These are phyloP conservation scores for Diatrype stigma DNA, from an alignment of 2,329 filamentous ascomycete genomes.

Conservation along the genomic window DNA sequence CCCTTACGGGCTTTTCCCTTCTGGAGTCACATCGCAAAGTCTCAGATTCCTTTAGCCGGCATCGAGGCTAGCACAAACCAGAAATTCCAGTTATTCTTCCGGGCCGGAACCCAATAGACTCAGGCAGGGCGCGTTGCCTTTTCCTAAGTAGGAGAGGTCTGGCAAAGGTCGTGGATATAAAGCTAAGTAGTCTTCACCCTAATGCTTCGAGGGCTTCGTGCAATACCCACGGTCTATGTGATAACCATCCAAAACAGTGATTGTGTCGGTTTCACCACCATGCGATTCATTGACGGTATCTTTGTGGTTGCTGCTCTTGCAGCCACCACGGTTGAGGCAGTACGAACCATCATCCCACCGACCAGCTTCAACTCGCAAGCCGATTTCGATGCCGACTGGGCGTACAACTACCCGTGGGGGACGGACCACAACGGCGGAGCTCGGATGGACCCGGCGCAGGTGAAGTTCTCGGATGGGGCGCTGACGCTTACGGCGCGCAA, in stretches of 20 bases:
- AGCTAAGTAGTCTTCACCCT: background rate
- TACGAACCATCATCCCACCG: constrained; percentile 34
- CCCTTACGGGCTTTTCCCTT: too few species aligned
- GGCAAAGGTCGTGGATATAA: too few species aligned
- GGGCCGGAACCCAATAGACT: background rate
- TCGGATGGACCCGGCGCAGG: constrained; percentile 46
- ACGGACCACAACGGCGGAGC: constrained; percentile 54
- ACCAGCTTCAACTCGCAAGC: constrained; percentile 34
- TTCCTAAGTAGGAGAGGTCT: too few species aligned
- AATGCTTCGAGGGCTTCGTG: background rate
- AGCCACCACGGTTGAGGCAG: constrained; percentile 20
- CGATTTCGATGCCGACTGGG: constrained; percentile 41
- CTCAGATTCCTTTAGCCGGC: background rate
- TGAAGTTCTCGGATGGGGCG: constrained; percentile 35
- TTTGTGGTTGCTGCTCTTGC: constrained; percentile 15
- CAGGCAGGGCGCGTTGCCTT: too few species aligned
- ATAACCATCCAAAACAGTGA: background rate
- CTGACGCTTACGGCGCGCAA: constrained; percentile 45
- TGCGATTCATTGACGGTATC: constrained; percentile 4
- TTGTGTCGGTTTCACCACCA: background rate
- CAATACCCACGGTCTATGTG: background rate
- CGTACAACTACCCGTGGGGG: constrained; percentile 54
- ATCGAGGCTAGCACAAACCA: background rate
- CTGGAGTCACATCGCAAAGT: background rate
- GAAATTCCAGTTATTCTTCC: background rate